Percentiles rank a stretch among this genome's conserved stretches.
phyloP scores from a whole-genome alignment of 2,329 filamentous ascomycete species.

The Fonsecaea monophora region DNA sequence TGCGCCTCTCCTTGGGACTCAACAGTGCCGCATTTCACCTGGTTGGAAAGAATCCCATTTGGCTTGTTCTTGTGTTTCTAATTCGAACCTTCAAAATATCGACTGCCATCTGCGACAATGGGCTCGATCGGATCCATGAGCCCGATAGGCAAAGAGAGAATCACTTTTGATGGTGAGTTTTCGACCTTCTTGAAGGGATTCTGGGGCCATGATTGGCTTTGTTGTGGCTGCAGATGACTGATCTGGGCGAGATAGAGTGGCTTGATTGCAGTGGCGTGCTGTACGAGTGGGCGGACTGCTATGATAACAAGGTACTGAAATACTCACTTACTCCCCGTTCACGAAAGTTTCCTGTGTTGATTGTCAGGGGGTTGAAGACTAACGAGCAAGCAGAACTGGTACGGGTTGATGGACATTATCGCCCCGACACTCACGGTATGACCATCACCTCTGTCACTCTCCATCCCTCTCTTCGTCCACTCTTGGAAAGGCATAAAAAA shows the following conservation, averaged over 20 bases:
- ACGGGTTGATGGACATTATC: conserved; percentile 6
- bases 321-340: neutral
- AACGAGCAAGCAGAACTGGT: neutral
- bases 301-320: conserved; percentile 3
- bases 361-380: no score
- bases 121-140: conserved; percentile 3
- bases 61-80: neutral
- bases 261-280: neutral
- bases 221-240: no score
- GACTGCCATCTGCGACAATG: neutral
- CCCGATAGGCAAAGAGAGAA: neutral
- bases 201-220: no score
- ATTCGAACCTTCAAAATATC: neutral
- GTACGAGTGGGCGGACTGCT: conserved; percentile 6
- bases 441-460: neutral
- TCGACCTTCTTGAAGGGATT: no score
- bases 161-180: conserved; percentile 1
- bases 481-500: no score
- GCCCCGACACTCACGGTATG: conserved; percentile 1
- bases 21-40: no score
- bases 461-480: no score
- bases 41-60: neutral
- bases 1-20: no score
- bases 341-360: neutral
- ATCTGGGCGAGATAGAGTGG: neutral